phyloP scores from a whole-genome alignment of 2,329 filamentous ascomycete species.

The Alternaria gansuensis region DNA sequence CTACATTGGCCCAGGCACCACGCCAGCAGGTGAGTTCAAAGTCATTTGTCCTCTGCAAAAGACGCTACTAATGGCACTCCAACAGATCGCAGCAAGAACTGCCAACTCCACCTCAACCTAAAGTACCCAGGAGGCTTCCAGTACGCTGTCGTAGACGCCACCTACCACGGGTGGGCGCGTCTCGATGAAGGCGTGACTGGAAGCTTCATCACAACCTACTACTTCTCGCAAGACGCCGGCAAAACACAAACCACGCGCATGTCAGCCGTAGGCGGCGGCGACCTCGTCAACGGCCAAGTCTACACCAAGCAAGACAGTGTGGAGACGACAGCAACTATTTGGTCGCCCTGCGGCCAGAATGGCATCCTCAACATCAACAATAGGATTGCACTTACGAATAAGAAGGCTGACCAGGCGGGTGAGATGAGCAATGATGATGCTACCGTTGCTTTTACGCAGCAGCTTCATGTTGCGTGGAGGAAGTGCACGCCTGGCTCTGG shows the following conservation, averaged over 20 bases:
- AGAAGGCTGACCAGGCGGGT: slow-evolving; percentile 33
- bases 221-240: slow-evolving; percentile 49
- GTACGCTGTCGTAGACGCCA: slow-evolving; percentile 49
- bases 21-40: not conserved
- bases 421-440: slow-evolving; percentile 49
- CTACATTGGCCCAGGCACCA: slow-evolving; percentile 46
- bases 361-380: slow-evolving; percentile 50
- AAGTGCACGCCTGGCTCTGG: slow-evolving; percentile 28
- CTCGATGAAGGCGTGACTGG: slow-evolving; percentile 48
- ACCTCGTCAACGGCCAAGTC: slow-evolving; percentile 53
- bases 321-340: slow-evolving; percentile 47
- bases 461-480: slow-evolving; percentile 48
- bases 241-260: slow-evolving; percentile 43
- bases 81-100: slow-evolving; percentile 49
- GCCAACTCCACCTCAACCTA: slow-evolving; percentile 49
- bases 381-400: slow-evolving; percentile 40
- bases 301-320: slow-evolving; percentile 58
- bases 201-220: slow-evolving; percentile 49
- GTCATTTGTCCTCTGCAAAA: not conserved
- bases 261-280: slow-evolving; percentile 46
- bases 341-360: slow-evolving; percentile 47
- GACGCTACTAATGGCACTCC: slow-evolving; percentile 1
- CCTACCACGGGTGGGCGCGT: slow-evolving; percentile 51
- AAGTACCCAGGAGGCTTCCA: slow-evolving; percentile 53
- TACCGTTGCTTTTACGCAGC: slow-evolving; percentile 49